Evolutionary conservation across 1,139 yeast genomes (phyloP).

Genomic region (Hemisphaericaspora lyxosophila): DNA sequence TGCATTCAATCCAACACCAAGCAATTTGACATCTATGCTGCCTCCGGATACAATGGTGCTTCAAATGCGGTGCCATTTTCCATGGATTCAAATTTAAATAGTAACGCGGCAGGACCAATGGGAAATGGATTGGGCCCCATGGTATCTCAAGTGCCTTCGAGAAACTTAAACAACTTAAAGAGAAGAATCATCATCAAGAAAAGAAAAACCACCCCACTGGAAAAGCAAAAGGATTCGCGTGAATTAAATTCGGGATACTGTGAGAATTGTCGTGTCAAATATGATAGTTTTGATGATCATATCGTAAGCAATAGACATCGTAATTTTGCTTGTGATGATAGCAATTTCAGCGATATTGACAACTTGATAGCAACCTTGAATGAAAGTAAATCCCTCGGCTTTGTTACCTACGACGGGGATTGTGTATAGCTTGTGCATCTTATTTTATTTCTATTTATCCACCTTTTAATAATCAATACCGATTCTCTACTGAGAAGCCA

Average conservation of each 20-base stretch:
- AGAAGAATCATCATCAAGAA: conserved; percentile 49
- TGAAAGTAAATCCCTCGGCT: conserved; percentile 43
- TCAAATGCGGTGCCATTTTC: conserved; percentile 45
- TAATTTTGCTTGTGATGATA: conserved; percentile 71
- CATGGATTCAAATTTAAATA: conserved; percentile 45
- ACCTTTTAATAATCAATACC: too few relatives aligned
- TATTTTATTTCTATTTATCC: neutral
- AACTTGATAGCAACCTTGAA: conserved; percentile 53
- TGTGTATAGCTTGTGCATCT: conserved; percentile 14
- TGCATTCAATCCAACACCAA: conserved; percentile 34
- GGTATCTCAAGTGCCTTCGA: conserved; percentile 65
- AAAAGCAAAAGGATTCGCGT: conserved; percentile 30
- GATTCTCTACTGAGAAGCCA: too few relatives aligned
- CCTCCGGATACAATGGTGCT: conserved; percentile 76
- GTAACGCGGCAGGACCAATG: conserved; percentile 28
- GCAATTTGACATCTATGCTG: conserved; percentile 62
- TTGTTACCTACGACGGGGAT: conserved; percentile 47
- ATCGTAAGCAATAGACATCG: conserved; percentile 70
- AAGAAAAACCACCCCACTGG: conserved; percentile 80
- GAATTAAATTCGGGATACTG: conserved; percentile 70
- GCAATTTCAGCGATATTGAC: conserved; percentile 78
- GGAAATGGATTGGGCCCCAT: conserved; percentile 75
- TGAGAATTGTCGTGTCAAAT: conserved; percentile 89
- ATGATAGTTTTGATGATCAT: conserved; percentile 79
- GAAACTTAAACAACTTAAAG: conserved; percentile 61